Conservation (phyloP, 1,284 basidiomycete species). For the Austroboletus niveus region DNA sequence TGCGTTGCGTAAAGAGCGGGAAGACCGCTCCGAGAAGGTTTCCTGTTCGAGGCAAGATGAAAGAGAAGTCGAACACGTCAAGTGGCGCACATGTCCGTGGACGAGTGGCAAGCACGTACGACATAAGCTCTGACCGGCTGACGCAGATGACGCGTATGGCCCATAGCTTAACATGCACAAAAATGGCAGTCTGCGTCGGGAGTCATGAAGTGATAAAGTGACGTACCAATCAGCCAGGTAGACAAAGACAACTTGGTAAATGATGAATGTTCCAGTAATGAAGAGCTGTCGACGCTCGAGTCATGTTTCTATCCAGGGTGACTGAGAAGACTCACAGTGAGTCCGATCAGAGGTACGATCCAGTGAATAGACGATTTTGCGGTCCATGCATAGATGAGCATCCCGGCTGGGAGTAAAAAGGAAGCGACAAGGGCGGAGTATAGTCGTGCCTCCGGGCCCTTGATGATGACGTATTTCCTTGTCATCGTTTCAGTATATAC, state of each 20-base stretch:
- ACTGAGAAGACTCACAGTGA: conserved; percentile 35
- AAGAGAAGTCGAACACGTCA: conserved; percentile 16
- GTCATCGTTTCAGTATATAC: conserved; percentile 4
- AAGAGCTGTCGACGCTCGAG: conserved; percentile 40
- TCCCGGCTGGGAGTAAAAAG: conserved; percentile 49
- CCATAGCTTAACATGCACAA: conserved; percentile 49
- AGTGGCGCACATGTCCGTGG: not conserved
- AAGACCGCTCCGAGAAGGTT: conserved; percentile 59
- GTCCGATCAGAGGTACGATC: conserved; percentile 45
- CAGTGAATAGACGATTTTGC: conserved; percentile 32
- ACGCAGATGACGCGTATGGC: conserved; percentile 72
- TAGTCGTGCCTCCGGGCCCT: conserved; percentile 63
- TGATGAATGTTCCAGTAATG: conserved; percentile 54
- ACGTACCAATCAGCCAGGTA: conserved; percentile 73
- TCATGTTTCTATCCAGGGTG: not conserved
- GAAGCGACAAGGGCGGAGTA: conserved; percentile 56
- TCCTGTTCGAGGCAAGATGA: conserved; percentile 35
- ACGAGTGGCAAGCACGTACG: conserved; percentile 39
- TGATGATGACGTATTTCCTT: conserved; percentile 35
- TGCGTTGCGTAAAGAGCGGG: conserved; percentile 62
- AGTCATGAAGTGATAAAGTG: not conserved
- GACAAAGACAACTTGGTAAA: conserved; percentile 66
- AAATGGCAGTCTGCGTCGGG: conserved; percentile 1
- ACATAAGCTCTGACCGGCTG: conserved; percentile 74
- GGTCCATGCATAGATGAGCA: conserved; percentile 53